These are phyloP conservation scores for Echeveria elegans DNA, from an alignment of 164 flowering plant genomes.

Conservation along the genomic window DNA sequence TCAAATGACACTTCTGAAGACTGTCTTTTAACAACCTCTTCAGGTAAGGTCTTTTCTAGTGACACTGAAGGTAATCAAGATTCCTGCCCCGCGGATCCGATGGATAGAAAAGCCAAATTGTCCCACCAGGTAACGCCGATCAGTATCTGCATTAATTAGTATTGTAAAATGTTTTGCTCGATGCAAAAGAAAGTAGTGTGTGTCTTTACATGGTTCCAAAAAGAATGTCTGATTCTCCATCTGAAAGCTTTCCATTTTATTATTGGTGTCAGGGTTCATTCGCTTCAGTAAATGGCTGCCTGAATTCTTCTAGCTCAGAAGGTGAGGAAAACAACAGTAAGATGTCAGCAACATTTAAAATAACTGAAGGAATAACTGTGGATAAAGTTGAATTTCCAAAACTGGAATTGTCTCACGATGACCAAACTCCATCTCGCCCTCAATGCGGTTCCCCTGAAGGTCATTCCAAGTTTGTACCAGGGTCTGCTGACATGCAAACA, in stretches of 20 bases:
- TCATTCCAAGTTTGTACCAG: neutral
- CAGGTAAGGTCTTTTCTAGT: neutral
- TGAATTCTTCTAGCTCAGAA: neutral
- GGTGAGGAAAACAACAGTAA: conserved; percentile 5
- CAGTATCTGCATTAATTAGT: too few relatives aligned
- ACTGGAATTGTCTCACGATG: neutral
- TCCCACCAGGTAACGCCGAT: conserved; percentile 2
- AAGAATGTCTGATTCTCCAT: neutral
- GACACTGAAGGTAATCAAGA: neutral
- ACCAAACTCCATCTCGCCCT: neutral
- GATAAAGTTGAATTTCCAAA: neutral
- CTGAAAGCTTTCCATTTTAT: neutral
- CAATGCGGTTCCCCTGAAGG: neutral
- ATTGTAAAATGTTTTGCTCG: too few relatives aligned
- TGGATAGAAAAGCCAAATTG: conserved; percentile 1
- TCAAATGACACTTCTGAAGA: neutral
- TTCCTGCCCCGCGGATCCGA: neutral
- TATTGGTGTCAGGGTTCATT: neutral
- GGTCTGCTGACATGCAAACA: neutral
- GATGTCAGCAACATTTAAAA: neutral
- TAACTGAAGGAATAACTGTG: neutral
- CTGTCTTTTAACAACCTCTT: neutral
- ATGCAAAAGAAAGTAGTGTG: neutral
- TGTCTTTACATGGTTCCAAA: neutral
- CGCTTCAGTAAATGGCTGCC: conserved; percentile 3